Evolutionary conservation across 352 stramenopile genomes (phyloP), one percentile per base, ranked within the genome.

Genomic region (Thraustochytrium sp.): DNA sequence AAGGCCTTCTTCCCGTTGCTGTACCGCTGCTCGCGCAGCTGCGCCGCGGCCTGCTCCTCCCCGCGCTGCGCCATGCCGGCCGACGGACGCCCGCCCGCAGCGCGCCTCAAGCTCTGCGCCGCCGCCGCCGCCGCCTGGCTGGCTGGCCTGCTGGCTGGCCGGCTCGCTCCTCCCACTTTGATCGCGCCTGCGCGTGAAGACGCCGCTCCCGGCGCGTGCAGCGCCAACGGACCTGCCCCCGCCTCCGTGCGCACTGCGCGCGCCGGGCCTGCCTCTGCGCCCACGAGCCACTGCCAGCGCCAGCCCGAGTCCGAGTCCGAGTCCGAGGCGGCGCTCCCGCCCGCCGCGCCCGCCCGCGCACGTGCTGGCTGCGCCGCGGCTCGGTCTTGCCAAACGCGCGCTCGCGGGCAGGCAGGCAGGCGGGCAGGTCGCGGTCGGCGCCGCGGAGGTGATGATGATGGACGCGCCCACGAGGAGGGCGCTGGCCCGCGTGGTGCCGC

Each of bases 401-500:
- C 9, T 44, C n/a, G 16, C 16, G n/a, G 18, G 18, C 16, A 55
- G 18, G 18, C 16, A 46, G 59, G 9, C 40, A 1, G 4, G 59
- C 34, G 9, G 26, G 59, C 9, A 0, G 36, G 34, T 29, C 1
- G 21, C 40, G 36, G 26, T n/a, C 23, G 16, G 34, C 40, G 9
- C 40, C 11, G 9, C 1, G 4, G 9, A 72, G 59, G 26, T 65
- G 1, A 18, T 29, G 0, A 34, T 18, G 36, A 72, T 72, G 59
- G 59, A 72, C 9, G 59, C 59, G 11, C 56, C 46, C 13, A 82
- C 74, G 26, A 36, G 74, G 26, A 4, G 62, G 31, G 74, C 53
- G 31, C 62, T 82, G 9, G 62, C 4, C 9, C 55, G 55, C 61
- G 61, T 94, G 48, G 85, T 95, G 82, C 92, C 92, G 42, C 63